Percentiles rank a stretch among this genome's conserved stretches.
These are phyloP conservation scores for Micractinium sp. DNA, from an alignment of 139 green algal species.

Conservation along the genomic window DNA sequence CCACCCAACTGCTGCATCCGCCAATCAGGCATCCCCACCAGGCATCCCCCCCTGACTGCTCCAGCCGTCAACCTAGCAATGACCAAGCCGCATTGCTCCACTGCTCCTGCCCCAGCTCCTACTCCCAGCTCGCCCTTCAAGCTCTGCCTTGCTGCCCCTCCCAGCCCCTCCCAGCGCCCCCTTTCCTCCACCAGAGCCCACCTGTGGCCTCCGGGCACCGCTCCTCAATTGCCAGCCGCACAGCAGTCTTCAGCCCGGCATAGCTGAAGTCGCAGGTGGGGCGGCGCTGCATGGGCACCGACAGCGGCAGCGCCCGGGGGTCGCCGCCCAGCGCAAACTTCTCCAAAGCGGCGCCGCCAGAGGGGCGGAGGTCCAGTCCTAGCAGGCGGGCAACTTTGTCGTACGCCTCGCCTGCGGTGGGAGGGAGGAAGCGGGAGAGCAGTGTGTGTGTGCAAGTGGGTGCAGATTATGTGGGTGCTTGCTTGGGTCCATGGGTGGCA, in stretches of 20 bases:
- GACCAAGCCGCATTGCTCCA: too few relatives aligned
- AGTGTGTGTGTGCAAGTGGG: not conserved
- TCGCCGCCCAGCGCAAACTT: slow-evolving; percentile 73
- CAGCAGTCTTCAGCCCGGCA: slow-evolving; percentile 94
- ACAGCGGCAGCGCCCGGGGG: slow-evolving; percentile 65
- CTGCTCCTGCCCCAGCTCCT: not conserved
- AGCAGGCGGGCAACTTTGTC: slow-evolving; percentile 97
- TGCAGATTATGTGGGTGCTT: not conserved
- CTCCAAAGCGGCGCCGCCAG: slow-evolving; percentile 86
- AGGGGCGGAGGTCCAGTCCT: slow-evolving; percentile 81
- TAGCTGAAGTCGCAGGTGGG: slow-evolving; percentile 96
- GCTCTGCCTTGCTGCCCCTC: not conserved
- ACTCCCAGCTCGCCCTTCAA: too few relatives aligned
- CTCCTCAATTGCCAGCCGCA: slow-evolving; percentile 71
- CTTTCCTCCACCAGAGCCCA: not conserved
- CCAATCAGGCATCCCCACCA: too few relatives aligned
- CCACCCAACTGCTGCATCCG: too few relatives aligned
- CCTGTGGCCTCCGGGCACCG: not conserved
- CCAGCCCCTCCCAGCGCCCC: slow-evolving; percentile 19
- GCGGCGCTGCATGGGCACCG: slow-evolving; percentile 74
- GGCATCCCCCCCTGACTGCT: too few relatives aligned
- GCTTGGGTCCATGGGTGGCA: not conserved
- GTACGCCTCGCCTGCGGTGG: slow-evolving; percentile 86
- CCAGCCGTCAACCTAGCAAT: too few relatives aligned
- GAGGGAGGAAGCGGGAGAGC: too few relatives aligned